These are phyloP conservation scores for Calonectria honghensis DNA, from an alignment of 2,329 filamentous ascomycete genomes.

Conservation along the genomic window DNA sequence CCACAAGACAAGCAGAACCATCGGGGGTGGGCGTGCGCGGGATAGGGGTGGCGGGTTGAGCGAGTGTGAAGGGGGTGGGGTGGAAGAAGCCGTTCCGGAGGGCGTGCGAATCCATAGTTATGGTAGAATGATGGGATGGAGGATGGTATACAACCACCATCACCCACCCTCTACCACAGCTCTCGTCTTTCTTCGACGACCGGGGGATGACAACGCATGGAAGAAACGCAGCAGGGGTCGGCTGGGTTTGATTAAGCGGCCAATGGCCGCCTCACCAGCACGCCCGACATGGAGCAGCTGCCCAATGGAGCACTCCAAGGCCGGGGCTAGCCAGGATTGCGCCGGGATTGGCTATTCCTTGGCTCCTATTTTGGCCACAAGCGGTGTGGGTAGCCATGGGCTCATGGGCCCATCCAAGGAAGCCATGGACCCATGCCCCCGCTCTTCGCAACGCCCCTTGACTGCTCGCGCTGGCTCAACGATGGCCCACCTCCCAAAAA, in stretches of 20 bases:
- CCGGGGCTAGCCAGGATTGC: constrained; percentile 68
- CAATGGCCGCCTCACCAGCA: constrained; percentile 66
- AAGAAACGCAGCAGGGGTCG: constrained; percentile 70
- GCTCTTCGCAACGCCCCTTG: constrained; percentile 38
- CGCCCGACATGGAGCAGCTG: constrained; percentile 66
- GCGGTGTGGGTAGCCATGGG: constrained; percentile 58
- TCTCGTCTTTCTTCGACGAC: constrained; percentile 31
- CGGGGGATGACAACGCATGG: constrained; percentile 68
- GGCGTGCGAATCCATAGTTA: not conserved
- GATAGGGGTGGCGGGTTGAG: constrained; percentile 2
- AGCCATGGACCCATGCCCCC: constrained; percentile 31
- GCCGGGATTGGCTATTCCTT: constrained; percentile 60
- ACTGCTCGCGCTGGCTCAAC: constrained; percentile 33
- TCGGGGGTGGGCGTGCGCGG: constrained; percentile 18
- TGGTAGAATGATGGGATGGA: constrained; percentile 30
- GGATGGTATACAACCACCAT: constrained; percentile 24
- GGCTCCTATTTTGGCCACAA: constrained; percentile 58
- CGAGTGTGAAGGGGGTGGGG: not conserved
- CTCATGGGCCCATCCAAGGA: constrained; percentile 44
- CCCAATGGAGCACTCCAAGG: constrained; percentile 70
- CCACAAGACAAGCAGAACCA: constrained; percentile 13
- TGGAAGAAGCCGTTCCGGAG: constrained; percentile 30
- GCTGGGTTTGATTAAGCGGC: constrained; percentile 71
- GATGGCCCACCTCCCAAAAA: constrained; percentile 49
- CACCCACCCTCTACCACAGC: constrained; percentile 20